These are phyloP conservation scores for Auricularia cornea DNA, from an alignment of 768 basidiomycete genomes.

Conservation along the genomic window DNA sequence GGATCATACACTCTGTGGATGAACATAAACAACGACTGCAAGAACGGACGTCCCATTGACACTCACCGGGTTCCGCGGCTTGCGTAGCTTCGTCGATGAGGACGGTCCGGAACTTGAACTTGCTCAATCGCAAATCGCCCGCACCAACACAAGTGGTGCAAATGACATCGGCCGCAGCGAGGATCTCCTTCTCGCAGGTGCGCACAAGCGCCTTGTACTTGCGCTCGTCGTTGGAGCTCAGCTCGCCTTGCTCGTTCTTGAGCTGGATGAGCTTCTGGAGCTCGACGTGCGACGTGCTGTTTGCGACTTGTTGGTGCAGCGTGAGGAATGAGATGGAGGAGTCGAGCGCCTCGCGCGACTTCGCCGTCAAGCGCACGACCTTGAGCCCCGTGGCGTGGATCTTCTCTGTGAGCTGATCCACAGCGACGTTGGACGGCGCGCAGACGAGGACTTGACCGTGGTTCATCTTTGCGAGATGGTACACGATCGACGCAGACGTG, in stretches of 20 bases:
- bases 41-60: not conserved
- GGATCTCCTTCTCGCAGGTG: conserved; percentile 96
- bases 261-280: conserved; percentile 96
- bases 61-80: conserved; percentile 86
- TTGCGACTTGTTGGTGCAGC: conserved; percentile 94
- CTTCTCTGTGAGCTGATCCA: conserved; percentile 98
- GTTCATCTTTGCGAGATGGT: conserved; percentile 99
- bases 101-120: conserved; percentile 97
- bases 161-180: conserved; percentile 92
- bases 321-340: conserved; percentile 93
- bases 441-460: conserved; percentile 98
- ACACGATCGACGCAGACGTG: conserved; percentile 96
- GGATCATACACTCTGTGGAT: conserved; percentile 92
- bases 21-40: not conserved
- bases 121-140: conserved; percentile 91
- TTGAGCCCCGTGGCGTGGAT: conserved; percentile 98
- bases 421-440: conserved; percentile 98
- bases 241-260: conserved; percentile 94
- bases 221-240: conserved; percentile 93
- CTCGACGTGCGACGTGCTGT: conserved; percentile 92
- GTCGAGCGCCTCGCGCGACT: conserved; percentile 95
- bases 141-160: conserved; percentile 98
- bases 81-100: conserved; percentile 98
- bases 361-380: conserved; percentile 94
- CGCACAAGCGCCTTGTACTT: conserved; percentile 95